phyloP scores from a whole-genome alignment of 352 stramenopile species.

The Phytophthora melonis region DNA sequence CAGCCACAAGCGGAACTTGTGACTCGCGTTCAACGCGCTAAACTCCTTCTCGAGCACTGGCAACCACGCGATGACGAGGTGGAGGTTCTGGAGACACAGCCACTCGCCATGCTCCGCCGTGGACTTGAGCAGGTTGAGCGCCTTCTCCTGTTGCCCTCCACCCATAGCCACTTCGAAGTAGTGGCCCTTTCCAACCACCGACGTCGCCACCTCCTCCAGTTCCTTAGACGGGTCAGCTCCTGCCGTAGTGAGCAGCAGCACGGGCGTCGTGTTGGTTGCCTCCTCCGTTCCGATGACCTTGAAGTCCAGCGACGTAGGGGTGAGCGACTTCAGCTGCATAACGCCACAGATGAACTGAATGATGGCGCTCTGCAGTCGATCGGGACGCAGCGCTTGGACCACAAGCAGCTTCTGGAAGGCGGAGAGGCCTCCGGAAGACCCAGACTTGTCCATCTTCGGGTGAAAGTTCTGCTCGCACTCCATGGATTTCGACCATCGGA shows the following conservation, averaged over 20 bases:
- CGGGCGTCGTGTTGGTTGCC: conserved; percentile 77
- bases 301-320: conserved; percentile 82
- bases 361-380: conserved; percentile 92
- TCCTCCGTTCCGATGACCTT: conserved; percentile 76
- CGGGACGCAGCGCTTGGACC: conserved; percentile 92
- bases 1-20: conserved; percentile 95
- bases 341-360: conserved; percentile 90
- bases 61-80: conserved; percentile 95
- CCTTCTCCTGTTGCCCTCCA: conserved; percentile 94
- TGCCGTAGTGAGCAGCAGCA: conserved; percentile 93
- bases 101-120: conserved; percentile 90
- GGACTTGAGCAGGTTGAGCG: conserved; percentile 82
- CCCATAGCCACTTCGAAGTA: conserved; percentile 97
- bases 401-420: conserved; percentile 94
- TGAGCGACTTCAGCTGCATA: conserved; percentile 90
- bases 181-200: conserved; percentile 85
- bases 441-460: conserved; percentile 80
- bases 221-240: conserved; percentile 96
- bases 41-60: conserved; percentile 93
- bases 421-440: conserved; percentile 62
- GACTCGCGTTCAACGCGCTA: conserved; percentile 69
- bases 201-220: conserved; percentile 91
- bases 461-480: conserved; percentile 95
- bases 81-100: conserved; percentile 97
- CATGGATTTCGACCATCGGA: conserved; percentile 86